phyloP scores from a whole-genome alignment of 495 filamentous ascomycete genomes.

The Neurospora sp. region DNA sequence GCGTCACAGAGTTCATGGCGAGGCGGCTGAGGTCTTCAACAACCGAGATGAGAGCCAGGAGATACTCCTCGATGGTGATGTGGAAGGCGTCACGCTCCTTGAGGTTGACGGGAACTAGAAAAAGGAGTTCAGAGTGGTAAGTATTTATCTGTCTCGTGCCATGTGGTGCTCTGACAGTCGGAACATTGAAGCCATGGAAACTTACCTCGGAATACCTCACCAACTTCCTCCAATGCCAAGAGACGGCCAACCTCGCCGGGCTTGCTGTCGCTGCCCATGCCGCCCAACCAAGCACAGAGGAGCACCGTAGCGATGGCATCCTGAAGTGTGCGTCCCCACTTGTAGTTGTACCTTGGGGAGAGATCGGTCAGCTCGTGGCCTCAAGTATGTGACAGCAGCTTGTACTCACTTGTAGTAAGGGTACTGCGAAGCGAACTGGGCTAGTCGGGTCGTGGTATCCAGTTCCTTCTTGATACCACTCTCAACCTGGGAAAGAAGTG shows the following conservation, averaged over 20 bases:
- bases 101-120: slow-evolving; percentile 83
- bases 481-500: slow-evolving; percentile 44
- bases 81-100: slow-evolving; percentile 88
- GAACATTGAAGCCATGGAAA: slow-evolving; percentile 3
- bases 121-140: no score
- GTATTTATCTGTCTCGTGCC: background rate
- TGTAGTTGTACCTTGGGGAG: slow-evolving; percentile 54
- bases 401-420: slow-evolving; percentile 80
- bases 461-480: slow-evolving; percentile 47
- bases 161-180: background rate
- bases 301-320: slow-evolving; percentile 66
- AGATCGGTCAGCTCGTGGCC: background rate
- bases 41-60: slow-evolving; percentile 72
- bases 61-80: slow-evolving; percentile 92
- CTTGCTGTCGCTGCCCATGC: slow-evolving; percentile 33
- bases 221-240: slow-evolving; percentile 80
- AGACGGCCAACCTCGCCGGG: slow-evolving; percentile 48
- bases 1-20: slow-evolving; percentile 91
- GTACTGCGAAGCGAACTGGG: slow-evolving; percentile 62
- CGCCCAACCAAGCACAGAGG: slow-evolving; percentile 69
- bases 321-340: slow-evolving; percentile 80
- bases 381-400: background rate
- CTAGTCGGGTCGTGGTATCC: slow-evolving; percentile 48
- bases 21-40: slow-evolving; percentile 86
- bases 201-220: slow-evolving; percentile 61